These are phyloP conservation scores for Lipomyces lipofer DNA, from an alignment of 805 yeast genomes.

Conservation along the genomic window DNA sequence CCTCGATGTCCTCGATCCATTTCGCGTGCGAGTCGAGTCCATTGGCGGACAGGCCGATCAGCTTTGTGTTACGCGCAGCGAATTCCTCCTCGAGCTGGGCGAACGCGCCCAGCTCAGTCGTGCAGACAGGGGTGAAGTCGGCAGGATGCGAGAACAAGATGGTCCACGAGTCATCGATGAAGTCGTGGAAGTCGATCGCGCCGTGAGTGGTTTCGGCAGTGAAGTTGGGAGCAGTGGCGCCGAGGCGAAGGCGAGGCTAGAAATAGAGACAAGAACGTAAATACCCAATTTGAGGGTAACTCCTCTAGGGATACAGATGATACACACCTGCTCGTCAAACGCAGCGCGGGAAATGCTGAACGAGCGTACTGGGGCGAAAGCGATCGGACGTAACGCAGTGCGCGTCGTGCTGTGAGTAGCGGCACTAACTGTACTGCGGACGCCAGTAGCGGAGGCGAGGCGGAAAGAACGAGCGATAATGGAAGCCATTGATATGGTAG, in stretches of 20 bases:
- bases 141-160: slow-evolving; percentile 93
- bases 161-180: slow-evolving; percentile 82
- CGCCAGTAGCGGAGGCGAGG: slow-evolving; percentile 4
- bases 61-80: slow-evolving; percentile 80
- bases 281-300: neutral
- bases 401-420: slow-evolving; percentile 5
- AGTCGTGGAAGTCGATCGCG: slow-evolving; percentile 81
- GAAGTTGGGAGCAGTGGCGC: slow-evolving; percentile 77
- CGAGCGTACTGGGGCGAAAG: slow-evolving; percentile 10
- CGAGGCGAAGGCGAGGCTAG: slow-evolving; percentile 16
- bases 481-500: slow-evolving; percentile 12
- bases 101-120: slow-evolving; percentile 94
- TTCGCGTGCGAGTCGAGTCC: slow-evolving; percentile 76
- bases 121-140: slow-evolving; percentile 96
- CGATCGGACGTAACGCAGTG: neutral
- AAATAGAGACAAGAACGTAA: neutral
- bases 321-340: slow-evolving; percentile 16
- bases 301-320: neutral
- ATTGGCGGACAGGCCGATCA: slow-evolving; percentile 89
- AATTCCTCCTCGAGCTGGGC: slow-evolving; percentile 91
- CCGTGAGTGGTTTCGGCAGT: slow-evolving; percentile 82
- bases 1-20: slow-evolving; percentile 94
- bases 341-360: slow-evolving; percentile 16
- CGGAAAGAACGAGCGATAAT: slow-evolving; percentile 4
- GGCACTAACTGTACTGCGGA: slow-evolving; percentile 1